Evolutionary conservation across 768 basidiomycete species (phyloP), one percentile per base, ranked within the genome.

Genomic region (Agaricus blazei): DNA sequence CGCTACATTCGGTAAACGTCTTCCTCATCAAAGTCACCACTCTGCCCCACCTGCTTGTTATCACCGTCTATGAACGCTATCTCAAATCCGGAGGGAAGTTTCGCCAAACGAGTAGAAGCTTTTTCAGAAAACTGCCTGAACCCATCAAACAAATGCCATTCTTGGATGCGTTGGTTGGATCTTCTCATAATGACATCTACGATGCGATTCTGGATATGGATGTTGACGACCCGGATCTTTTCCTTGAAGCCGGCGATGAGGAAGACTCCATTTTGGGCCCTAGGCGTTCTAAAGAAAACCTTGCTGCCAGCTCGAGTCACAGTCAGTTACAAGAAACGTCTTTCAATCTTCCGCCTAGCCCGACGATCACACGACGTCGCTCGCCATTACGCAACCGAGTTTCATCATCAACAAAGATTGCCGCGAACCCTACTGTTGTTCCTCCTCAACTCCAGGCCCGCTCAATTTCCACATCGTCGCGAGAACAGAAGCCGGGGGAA

Each of bases 21-120:
- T 85, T 93, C 66, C 75, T 93, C 49, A 93, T 97, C 68, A 88
- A 84, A 58, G 54, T 88, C 14, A 95, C 93, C 15, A 88, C 85
- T 34, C 85, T 95, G 64, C 93, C 92, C 0, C 81, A 85, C 47
- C 79, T 97, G 27, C 66, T 94, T 29, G 64, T 76, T 49, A 93
- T 97, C 56, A 83, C 82, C 6, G 64, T 85, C 9, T 93, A 94
- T 67, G 94, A 97, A 69, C 80, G 93, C 2, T 82, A 81, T 63
- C 70, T 89, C 23, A 74, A 78, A 7, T 67, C 74, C 19, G 81
- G 81, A 2, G 74, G 73, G 52, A 74, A 64, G 38, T 68, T 79
- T 50, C 78, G 81, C n/a, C 77, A 80, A 58, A 72, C 74, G 1
- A 74, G 82, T 43, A 78, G 71, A 58, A 77, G 75, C 41, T 60